Conservation (phyloP, 2,329 filamentous ascomycete species). For the Apiospora phragmitis region DNA sequence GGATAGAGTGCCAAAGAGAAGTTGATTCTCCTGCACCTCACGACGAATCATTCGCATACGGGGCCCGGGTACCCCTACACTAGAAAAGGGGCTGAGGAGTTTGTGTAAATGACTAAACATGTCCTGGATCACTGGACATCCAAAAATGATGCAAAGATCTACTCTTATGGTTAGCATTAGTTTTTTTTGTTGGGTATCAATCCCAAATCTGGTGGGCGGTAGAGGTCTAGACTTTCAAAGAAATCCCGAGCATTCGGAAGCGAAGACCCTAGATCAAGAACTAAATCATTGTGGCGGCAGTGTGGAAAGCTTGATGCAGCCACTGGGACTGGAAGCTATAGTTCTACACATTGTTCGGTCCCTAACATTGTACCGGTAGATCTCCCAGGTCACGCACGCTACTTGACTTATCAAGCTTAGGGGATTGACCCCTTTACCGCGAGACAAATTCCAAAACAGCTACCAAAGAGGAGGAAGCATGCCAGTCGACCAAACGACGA, state of each 20-base stretch:
- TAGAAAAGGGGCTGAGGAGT: no score
- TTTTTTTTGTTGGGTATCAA: neutral
- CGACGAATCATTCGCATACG: no score
- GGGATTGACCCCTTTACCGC: neutral
- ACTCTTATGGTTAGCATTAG: neutral
- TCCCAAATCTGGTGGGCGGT: neutral
- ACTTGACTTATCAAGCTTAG: no score
- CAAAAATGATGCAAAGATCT: neutral
- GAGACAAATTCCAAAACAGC: neutral
- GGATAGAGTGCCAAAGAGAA: no score
- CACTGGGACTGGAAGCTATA: neutral
- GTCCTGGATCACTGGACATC: neutral
- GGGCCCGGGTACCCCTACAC: no score
- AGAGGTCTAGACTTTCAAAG: neutral
- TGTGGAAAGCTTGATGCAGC: neutral
- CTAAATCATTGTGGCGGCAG: neutral
- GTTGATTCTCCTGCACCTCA: no score
- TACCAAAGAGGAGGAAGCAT: neutral
- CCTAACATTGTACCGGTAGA: neutral
- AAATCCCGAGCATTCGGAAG: neutral
- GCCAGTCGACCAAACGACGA: neutral
- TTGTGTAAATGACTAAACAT: neutral
- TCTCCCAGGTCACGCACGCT: neutral
- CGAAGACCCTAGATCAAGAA: neutral
- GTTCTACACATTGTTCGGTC: neutral